Base-by-base conservation (phyloP, 176 grass and related monocot genomes). In the Musa itinerans region DNA sequence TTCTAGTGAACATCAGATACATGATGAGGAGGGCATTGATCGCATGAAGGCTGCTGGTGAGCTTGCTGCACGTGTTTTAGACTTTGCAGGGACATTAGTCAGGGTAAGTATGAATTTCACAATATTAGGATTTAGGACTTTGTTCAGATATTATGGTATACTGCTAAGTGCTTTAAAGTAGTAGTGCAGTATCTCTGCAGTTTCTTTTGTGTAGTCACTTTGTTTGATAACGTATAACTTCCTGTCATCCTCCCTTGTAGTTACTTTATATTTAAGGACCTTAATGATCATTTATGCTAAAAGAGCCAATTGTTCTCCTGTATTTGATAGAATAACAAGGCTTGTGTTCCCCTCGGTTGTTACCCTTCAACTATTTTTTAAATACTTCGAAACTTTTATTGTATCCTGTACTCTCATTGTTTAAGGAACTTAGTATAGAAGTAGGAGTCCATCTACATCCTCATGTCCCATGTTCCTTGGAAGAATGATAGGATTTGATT, bases 1-100 rank as follows among this genome's bases (percentile, higher is more conserved):
- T 78, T 84, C 55, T 76, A 76, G 55, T 16, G 57, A 72, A 16
- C 82, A 48, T 71, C 81, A 92, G 84, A 52, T 92, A 75, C 87
- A 87, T 34, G 82, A 86, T 48, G 82, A 84, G 29, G 79, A 90
- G 75, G 85, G 85, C 20, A 90, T 96, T 77, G 58, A 83, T 77
- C 79, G 82, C 82, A 90, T 92, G 81, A 96, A 83, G 88, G 90
- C 90, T 83, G 89, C 90, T 77, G 92, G 90, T 72, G 86, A 90
- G 81, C 83, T 96, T 80, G 93, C 87, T 25, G 90, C 90, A 9
- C 70, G 48, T 83, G 83, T 84, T 63, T 76, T 96, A 19, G 79
- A 96, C 59, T 96, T 96, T 59, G 87, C 90, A 22, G 87, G 87
- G 75, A 88, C 86, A 52, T 82, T 90, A 62, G 83, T 92, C 68